Percentiles rank a stretch among this genome's conserved stretches.
These are phyloP conservation scores for Neckera pumila DNA, from an alignment of 225 moss, liverwort and hornwort genomes.

Conservation along the genomic window DNA sequence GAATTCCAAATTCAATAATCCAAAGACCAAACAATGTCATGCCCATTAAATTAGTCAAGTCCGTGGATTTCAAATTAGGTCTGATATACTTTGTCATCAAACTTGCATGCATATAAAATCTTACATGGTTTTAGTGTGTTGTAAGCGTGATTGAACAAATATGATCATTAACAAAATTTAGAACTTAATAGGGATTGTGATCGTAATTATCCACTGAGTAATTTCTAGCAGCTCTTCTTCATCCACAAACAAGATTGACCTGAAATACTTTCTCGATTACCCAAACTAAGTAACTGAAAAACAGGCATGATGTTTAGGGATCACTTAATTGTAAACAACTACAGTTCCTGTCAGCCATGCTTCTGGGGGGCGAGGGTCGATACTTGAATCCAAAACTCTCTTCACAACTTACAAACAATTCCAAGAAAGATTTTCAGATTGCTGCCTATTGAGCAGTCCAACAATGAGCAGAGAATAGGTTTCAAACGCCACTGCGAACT, in stretches of 20 bases:
- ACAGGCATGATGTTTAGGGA: not conserved
- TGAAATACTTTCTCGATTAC: not conserved
- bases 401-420: not conserved
- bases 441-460: not conserved
- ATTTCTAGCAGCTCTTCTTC: not conserved
- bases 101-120: not conserved
- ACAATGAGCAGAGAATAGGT: not conserved
- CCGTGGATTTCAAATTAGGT: not conserved
- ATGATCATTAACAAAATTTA: not conserved
- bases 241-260: not conserved
- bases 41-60: not conserved
- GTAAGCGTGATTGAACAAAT: not conserved
- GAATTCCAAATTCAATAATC: not conserved
- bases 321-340: not conserved
- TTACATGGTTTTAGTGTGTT: not conserved
- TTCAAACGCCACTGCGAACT: not conserved
- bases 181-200: not conserved
- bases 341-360: not conserved
- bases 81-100: not conserved
- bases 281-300: not conserved
- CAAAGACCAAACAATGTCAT: not conserved
- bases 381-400: not conserved
- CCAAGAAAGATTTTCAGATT: not conserved
- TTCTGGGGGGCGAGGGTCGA: not conserved
- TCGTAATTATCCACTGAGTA: not conserved